Evolutionary conservation across 225 moss, liverwort and hornwort genomes (phyloP), one percentile per base, ranked within the genome.

Genomic region (Marchantia polymorpha): DNA sequence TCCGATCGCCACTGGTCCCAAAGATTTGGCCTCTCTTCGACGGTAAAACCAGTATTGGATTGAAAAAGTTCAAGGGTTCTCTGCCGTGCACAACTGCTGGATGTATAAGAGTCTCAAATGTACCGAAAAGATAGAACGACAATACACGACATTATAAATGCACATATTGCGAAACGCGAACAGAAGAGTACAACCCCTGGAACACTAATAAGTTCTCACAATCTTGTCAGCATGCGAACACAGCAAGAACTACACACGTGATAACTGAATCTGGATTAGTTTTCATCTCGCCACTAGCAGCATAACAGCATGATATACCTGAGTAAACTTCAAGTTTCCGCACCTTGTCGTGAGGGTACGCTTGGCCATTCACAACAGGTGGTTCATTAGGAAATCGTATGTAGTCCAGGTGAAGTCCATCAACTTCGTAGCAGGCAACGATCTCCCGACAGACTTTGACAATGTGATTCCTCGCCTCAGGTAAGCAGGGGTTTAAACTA

Each of bases 1-100:
- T 86, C 86, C 69, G 80, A 83, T 14, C 86, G 83, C 86, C 86
- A 86, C 77, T 81, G 83, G 61, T 86, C 80, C 86, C 86, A 86
- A 12, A 86, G 53, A 14, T 31, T 51, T 17, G 77, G 86, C 49
- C 73, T 83, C 69, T 86, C 83, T 20, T 86, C 86, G 17, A 80
- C 80, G 5, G 65, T 66, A 71, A 86, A 80, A 50, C 86, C 86
- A 48, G 86, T 86, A 63, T 83, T 81, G 46, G 61, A 72, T 61
- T 77, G 76, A 52, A 77, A 86, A 17, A 86, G 80, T 73, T 83
- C 86, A 39, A 83, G 76, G 17, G 83, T 86, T 68, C 53, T 80
- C 86, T 84, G 84, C 52, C 64, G 52, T 53, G 49, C 14, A 53
- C 73, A 73, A 73, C 52, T 73, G 52, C 52, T 52, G 13, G 26